A percentile compares a stretch with the other conserved stretches of the same genome.
These are phyloP conservation scores for Hypocrella siamensis DNA, from an alignment of 2,329 filamentous ascomycete genomes.

Conservation along the genomic window DNA sequence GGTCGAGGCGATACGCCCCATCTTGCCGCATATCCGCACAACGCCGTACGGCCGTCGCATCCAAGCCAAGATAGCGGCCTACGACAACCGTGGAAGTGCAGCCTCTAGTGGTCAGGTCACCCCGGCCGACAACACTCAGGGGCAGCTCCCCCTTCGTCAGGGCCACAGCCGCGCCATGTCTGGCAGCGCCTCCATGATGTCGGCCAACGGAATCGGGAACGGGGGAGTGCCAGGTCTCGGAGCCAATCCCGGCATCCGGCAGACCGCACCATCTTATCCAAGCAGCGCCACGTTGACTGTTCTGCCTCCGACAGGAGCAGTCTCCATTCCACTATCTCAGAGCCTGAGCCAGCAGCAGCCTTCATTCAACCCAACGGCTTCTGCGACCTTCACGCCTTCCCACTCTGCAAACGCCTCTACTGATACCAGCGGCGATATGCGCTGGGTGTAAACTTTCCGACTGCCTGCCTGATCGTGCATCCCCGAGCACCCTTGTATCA, in stretches of 20 bases:
- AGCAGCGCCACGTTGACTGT: conserved; percentile 15
- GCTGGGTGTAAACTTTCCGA: conserved; percentile 20
- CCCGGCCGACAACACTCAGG: conserved; percentile 35
- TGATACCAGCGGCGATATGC: conserved; percentile 16
- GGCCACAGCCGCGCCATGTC: conserved; percentile 25
- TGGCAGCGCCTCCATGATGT: conserved; percentile 21
- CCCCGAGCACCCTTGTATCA: conserved; percentile 15
- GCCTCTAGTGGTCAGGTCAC: conserved; percentile 33
- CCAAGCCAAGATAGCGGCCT: conserved; percentile 65
- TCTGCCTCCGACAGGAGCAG: conserved; percentile 10
- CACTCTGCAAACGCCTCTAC: conserved; percentile 10
- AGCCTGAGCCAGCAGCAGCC: conserved; percentile 8
- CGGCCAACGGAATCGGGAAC: conserved; percentile 11
- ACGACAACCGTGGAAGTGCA: conserved; percentile 31
- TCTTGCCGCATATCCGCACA: conserved; percentile 69
- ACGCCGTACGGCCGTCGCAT: conserved; percentile 93
- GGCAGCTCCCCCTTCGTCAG: conserved; percentile 35
- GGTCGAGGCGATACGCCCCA: conserved; percentile 71
- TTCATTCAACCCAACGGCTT: conserved; percentile 13
- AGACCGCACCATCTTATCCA: conserved; percentile 19
- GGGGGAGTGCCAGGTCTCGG: conserved; percentile 9
- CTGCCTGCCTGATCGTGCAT: conserved; percentile 7
- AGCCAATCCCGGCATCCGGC: conserved; percentile 12
- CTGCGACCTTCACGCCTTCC: conserved; percentile 11
- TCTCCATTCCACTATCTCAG: too few species aligned